A percentile compares a stretch with the other conserved stretches of the same genome.
These are phyloP conservation scores for Yamadazyma paraphyllophila DNA, from an alignment of 805 yeast genomes.

Conservation along the genomic window DNA sequence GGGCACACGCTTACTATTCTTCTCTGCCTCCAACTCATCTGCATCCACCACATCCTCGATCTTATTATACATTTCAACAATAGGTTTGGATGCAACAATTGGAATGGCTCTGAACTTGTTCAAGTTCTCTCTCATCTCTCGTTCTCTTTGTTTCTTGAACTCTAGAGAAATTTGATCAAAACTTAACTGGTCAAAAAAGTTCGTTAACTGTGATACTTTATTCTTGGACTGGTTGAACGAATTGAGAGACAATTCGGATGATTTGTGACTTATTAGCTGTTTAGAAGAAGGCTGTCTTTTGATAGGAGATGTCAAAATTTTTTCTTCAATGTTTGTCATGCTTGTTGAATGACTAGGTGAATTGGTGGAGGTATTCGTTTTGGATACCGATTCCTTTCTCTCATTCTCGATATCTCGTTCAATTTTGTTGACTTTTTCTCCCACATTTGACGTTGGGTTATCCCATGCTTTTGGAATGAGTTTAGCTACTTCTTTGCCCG, in stretches of 20 bases:
- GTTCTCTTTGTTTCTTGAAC: conserved; percentile 82
- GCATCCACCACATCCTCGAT: conserved; percentile 82
- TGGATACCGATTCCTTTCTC: conserved; percentile 2
- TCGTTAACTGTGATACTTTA: conserved; percentile 63
- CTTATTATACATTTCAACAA: conserved; percentile 85
- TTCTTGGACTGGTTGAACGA: conserved; percentile 4
- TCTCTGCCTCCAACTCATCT: conserved; percentile 16
- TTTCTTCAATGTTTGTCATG: background rate
- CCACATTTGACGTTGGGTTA: conserved; percentile 15
- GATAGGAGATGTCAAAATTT: background rate
- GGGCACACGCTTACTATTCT: conserved; percentile 1
- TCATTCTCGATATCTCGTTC: conserved; percentile 24
- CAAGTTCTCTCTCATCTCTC: conserved; percentile 61
- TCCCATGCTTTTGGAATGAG: conserved; percentile 23
- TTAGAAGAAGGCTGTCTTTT: conserved; percentile 6
- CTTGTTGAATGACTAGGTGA: background rate
- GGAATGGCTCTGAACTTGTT: conserved; percentile 68
- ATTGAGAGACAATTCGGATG: conserved; percentile 15
- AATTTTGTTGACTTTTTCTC: conserved; percentile 27
- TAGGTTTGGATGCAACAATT: conserved; percentile 73
- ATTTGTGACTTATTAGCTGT: conserved; percentile 10
- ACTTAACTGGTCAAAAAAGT: conserved; percentile 69
- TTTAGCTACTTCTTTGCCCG: conserved; percentile 15
- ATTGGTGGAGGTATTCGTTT: background rate
- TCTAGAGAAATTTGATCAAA: conserved; percentile 79